phyloP scores from a whole-genome alignment of 2,329 filamentous ascomycete species.

The Aureobasidium uvarum region DNA sequence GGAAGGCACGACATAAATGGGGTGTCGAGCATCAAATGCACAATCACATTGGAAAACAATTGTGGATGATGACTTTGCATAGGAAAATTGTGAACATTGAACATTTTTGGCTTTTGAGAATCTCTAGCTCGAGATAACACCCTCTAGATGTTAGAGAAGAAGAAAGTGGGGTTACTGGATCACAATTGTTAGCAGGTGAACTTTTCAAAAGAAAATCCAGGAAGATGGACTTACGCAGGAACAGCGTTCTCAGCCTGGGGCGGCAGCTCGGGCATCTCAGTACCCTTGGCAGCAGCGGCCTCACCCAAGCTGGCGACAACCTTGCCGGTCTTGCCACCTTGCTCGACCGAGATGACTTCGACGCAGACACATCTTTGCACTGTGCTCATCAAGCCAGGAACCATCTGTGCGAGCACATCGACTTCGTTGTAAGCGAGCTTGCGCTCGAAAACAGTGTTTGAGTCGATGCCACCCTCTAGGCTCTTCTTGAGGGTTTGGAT shows the following conservation, averaged over 20 bases:
- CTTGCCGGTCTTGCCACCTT: conserved; percentile 64
- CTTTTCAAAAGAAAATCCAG: not conserved
- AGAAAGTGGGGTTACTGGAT: conserved; percentile 55
- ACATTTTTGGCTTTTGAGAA: not conserved
- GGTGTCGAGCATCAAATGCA: too few relatives aligned
- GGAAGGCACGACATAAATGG: too few relatives aligned
- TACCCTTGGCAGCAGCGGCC: conserved; percentile 51
- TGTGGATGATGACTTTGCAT: too few relatives aligned
- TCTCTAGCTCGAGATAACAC: not conserved
- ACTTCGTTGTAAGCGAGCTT: conserved; percentile 86
- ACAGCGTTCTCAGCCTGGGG: conserved; percentile 69
- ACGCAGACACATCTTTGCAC: conserved; percentile 66
- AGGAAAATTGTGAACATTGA: not conserved
- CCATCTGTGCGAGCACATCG: conserved; percentile 71
- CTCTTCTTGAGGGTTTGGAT: conserved; percentile 83
- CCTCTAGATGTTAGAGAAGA: conserved; percentile 58
- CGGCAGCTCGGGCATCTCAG: conserved; percentile 58
- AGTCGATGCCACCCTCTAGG: conserved; percentile 61
- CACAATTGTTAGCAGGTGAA: not conserved
- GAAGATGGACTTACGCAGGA: conserved; percentile 54
- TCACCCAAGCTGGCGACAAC: conserved; percentile 55
- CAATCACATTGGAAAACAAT: too few relatives aligned
- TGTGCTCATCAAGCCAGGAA: conserved; percentile 73
- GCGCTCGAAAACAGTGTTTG: conserved; percentile 70
- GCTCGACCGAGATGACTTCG: conserved; percentile 69